phyloP scores from a whole-genome alignment of 2,329 filamentous ascomycete genomes.

The Zymoseptoria tritici region DNA sequence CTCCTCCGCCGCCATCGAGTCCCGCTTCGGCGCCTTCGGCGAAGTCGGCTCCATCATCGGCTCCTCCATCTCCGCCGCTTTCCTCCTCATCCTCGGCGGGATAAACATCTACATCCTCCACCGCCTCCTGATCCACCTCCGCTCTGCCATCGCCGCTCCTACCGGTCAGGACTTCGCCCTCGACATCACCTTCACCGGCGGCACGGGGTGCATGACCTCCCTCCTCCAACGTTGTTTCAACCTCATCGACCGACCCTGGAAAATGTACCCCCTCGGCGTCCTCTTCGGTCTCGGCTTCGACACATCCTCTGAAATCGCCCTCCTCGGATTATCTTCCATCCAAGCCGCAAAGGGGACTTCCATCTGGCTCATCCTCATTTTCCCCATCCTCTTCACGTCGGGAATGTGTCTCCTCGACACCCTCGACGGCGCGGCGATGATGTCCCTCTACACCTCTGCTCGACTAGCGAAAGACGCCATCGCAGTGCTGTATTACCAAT shows the following conservation, averaged over 20 bases:
- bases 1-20: constrained; percentile 73
- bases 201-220: constrained; percentile 62
- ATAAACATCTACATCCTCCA: constrained; percentile 83
- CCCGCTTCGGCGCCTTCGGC: constrained; percentile 72
- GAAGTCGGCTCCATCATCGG: constrained; percentile 82
- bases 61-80: constrained; percentile 74
- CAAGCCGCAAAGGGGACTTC: constrained; percentile 79
- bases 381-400: constrained; percentile 82
- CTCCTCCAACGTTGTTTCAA: constrained; percentile 70
- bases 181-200: constrained; percentile 62
- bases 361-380: constrained; percentile 90
- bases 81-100: constrained; percentile 71
- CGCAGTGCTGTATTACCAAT: constrained; percentile 91
- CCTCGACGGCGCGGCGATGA: constrained; percentile 88
- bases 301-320: constrained; percentile 86
- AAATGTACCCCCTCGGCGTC: constrained; percentile 88
- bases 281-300: constrained; percentile 89
- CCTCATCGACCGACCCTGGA: constrained; percentile 71
- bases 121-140: constrained; percentile 64
- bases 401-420: constrained; percentile 96
- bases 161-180: constrained; percentile 29
- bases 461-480: constrained; percentile 70
- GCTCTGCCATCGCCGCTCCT: constrained; percentile 47
- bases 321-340: constrained; percentile 82
- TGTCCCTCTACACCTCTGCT: constrained; percentile 79